Evolutionary conservation across 192 early-diverging fungal genomes (phyloP).

Genomic region (Rhizophagus clarus): DNA sequence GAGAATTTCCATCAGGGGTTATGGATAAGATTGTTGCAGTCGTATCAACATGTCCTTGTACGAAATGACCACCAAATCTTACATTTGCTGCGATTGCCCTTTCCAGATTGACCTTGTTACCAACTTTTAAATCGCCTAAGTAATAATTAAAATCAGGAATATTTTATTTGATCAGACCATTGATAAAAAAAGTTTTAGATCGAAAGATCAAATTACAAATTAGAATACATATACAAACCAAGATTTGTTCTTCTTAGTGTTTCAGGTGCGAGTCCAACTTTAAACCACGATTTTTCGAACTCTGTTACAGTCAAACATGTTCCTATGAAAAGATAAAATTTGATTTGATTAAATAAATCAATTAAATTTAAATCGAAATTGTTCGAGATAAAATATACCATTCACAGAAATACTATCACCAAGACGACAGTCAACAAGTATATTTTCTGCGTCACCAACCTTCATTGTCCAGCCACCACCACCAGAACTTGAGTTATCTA

Average conservation of each 20-base stretch:
- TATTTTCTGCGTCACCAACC: constrained; percentile 64
- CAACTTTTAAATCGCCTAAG: constrained; percentile 71
- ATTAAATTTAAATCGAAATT: background rate
- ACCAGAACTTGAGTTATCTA: constrained; percentile 77
- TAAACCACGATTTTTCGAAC: constrained; percentile 80
- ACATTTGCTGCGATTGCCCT: constrained; percentile 85
- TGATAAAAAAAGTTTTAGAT: background rate
- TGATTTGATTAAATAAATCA: background rate
- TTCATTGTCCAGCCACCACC: constrained; percentile 88
- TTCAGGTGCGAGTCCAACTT: constrained; percentile 92
- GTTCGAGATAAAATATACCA: constrained; percentile 50
- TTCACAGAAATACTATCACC: constrained; percentile 96
- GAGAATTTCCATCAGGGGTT: constrained; percentile 87
- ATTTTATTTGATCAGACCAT: background rate
- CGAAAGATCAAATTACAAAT: background rate
- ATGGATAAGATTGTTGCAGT: constrained; percentile 75
- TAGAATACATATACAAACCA: constrained; percentile 45
- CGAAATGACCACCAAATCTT: constrained; percentile 96
- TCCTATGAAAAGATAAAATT: constrained; percentile 49
- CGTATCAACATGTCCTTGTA: constrained; percentile 94
- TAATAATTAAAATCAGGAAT: background rate
- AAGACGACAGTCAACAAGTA: constrained; percentile 83
- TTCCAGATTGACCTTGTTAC: constrained; percentile 89
- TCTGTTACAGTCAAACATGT: constrained; percentile 97
- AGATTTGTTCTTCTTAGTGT: constrained; percentile 92